Evolutionary conservation across 2,329 filamentous ascomycete species (phyloP), one percentile per base, ranked within the genome.

Genomic region (Paecilomyces niveus): DNA sequence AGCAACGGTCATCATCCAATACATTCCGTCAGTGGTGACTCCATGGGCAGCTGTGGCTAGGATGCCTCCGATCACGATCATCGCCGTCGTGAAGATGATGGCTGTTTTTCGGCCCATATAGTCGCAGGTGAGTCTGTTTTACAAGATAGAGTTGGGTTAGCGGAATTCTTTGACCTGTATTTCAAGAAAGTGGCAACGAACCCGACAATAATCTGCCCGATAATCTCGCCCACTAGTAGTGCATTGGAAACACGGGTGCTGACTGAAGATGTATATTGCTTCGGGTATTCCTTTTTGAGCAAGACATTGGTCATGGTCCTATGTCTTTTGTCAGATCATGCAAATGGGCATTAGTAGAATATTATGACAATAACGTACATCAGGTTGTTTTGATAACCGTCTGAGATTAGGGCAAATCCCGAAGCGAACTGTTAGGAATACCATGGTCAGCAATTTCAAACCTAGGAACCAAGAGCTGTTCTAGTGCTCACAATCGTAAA

Each of bases 1-100:
- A 4, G 78, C 74, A 18, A 82, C 68, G 0, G 77, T 80, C 71
- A 82, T 70, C 74, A 81, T 81, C 79, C 79, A 81, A 57, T 81
- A 78, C 78, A 83, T 81, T 58, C 77, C 78, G 18, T 76, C 59
- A 32, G 77, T 74, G 1, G 78, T 81, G 4, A 69, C 62, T 9
- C 79, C 79, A 57, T 78, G 68, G 0, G 77, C 70, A 3, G 77
- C 79, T 0, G 76, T 77, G 0, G 78, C 78, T 18, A 81, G 60
- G 26, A 80, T 73, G 1, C 76, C 72, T 3, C 79, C 78, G 49
- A 80, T 57, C 7, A 80, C 74, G n/a, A 81, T 73, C 68, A 79
- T 75, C 1, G 72, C 45, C 0, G 79, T 80, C 0, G 79, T 79
- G 13, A 74, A 67, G 31, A 81, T 64, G 50, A 80, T 80, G 24